Conservation (phyloP, 768 basidiomycete species). For the Mycena venus region DNA sequence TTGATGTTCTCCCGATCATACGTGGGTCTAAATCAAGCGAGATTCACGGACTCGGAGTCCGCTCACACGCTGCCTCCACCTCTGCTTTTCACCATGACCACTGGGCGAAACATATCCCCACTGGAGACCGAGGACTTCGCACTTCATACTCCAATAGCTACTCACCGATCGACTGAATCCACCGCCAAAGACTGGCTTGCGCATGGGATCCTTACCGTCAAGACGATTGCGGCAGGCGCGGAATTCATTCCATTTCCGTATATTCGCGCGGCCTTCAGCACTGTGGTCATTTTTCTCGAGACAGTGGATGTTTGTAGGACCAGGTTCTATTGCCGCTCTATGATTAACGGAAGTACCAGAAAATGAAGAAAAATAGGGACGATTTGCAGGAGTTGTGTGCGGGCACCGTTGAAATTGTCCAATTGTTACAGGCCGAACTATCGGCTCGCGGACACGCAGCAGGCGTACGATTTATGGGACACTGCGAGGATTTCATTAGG, state of each 20-base stretch:
- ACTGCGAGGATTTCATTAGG: background rate
- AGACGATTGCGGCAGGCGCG: background rate
- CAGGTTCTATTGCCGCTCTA: background rate
- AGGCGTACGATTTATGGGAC: background rate
- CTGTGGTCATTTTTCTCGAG: conserved; percentile 9
- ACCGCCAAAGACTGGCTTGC: background rate
- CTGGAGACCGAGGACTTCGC: no score
- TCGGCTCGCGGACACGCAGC: background rate
- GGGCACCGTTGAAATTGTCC: conserved; percentile 1
- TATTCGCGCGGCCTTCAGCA: background rate
- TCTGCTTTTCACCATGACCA: no score
- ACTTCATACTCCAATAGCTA: no score
- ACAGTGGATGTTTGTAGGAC: background rate
- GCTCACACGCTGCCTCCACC: no score
- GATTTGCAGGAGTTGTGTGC: background rate
- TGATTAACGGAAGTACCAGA: background rate
- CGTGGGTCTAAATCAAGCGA: no score
- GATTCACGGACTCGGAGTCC: no score
- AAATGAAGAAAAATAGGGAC: conserved; percentile 10
- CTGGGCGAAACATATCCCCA: no score
- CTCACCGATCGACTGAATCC: no score
- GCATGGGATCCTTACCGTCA: conserved; percentile 4
- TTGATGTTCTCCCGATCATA: no score
- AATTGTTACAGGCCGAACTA: background rate
- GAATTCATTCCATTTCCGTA: background rate